phyloP scores from a whole-genome alignment of 2,329 filamentous ascomycete species.

The Incumbomyces delicatus region DNA sequence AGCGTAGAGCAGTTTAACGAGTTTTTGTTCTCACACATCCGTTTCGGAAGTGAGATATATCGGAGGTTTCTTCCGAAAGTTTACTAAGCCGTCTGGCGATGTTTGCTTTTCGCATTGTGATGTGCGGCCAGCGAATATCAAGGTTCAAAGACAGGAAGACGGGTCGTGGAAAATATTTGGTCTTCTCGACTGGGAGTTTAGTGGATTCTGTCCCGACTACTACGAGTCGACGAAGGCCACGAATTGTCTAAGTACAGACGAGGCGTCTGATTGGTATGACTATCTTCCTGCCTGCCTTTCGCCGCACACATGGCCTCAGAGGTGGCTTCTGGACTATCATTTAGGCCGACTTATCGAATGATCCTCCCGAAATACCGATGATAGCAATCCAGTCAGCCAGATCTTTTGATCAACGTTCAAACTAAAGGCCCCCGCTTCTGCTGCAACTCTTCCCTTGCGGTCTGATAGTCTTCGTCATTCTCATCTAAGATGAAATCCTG shows the following conservation, averaged over 20 bases:
- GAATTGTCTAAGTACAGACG: not conserved
- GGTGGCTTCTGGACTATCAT: not conserved
- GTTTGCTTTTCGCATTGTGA: not conserved
- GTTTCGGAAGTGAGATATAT: not conserved
- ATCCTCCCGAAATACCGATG: too few species aligned
- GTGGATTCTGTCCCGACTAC: slow-evolving; percentile 25
- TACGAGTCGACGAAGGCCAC: slow-evolving; percentile 23
- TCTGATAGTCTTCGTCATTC: too few species aligned
- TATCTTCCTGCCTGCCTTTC: slow-evolving; percentile 1
- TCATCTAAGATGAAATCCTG: too few species aligned
- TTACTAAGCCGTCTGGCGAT: not conserved
- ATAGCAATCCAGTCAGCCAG: too few species aligned
- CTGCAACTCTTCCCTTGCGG: too few species aligned
- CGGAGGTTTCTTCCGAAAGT: not conserved
- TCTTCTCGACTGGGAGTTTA: slow-evolving; percentile 25
- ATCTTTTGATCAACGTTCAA: too few species aligned
- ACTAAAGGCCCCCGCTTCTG: too few species aligned
- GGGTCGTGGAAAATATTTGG: slow-evolving; percentile 9
- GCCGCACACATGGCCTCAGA: not conserved
- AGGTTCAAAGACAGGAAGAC: not conserved
- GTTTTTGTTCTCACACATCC: not conserved
- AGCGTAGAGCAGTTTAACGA: not conserved
- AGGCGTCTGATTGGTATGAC: not conserved
- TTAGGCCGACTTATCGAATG: not conserved
- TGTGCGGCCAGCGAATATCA: not conserved